phyloP scores from a whole-genome alignment of 2,329 filamentous ascomycete genomes.

The Orbilia brochopaga region DNA sequence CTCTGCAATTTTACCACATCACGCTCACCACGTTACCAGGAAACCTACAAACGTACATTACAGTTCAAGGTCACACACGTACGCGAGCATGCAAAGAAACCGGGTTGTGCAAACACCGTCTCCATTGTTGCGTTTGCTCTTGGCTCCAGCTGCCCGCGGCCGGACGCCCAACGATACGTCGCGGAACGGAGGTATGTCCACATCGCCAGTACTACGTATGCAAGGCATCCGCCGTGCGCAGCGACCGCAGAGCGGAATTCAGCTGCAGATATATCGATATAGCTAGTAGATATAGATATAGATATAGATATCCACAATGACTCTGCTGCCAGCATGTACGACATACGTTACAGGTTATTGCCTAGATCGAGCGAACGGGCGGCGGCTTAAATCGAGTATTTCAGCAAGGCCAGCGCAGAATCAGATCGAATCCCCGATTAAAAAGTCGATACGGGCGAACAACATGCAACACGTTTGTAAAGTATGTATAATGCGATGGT shows the following conservation, averaged over 20 bases:
- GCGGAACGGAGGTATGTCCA: neutral
- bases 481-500: too few relatives aligned
- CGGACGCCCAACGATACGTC: neutral
- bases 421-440: too few relatives aligned
- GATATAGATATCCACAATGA: too few relatives aligned
- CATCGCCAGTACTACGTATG: neutral
- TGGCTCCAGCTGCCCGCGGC: neutral
- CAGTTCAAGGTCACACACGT: neutral
- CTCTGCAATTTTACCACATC: neutral
- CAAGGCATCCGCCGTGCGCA: neutral
- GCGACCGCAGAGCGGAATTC: too few relatives aligned
- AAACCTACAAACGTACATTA: neutral
- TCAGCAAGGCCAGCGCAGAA: too few relatives aligned
- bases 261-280: too few relatives aligned
- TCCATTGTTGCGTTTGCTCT: slow-evolving; percentile 4
- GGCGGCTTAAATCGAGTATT: neutral
- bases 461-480: too few relatives aligned
- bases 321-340: too few relatives aligned
- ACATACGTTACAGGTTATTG: neutral
- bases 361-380: slow-evolving; percentile 3
- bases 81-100: neutral
- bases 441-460: too few relatives aligned
- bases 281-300: too few relatives aligned
- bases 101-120: neutral
- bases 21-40: neutral